Conservation (phyloP, 306 rosid species). For the Fagus crenata region DNA sequence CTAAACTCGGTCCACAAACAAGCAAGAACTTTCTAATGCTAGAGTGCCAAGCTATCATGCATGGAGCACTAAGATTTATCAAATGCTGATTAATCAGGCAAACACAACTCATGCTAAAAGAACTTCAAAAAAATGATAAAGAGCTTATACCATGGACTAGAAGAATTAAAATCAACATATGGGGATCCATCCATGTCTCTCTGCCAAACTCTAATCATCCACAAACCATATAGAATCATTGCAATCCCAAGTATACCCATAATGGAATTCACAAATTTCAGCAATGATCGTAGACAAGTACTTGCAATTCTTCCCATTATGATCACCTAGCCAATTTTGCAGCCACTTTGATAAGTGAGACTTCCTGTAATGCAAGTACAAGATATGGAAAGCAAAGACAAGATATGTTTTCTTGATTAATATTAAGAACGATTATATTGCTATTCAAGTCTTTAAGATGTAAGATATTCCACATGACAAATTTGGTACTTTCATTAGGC, state of each 20-base stretch:
- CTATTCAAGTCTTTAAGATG: background rate
- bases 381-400: background rate
- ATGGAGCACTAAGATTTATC: too few relatives aligned
- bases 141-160: slow-evolving; percentile 33
- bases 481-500: background rate
- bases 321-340: background rate
- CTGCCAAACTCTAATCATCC: slow-evolving; percentile 43
- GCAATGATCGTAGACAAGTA: slow-evolving; percentile 27
- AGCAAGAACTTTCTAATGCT: background rate
- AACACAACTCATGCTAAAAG: background rate
- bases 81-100: background rate
- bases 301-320: slow-evolving; percentile 27
- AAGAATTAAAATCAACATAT: background rate
- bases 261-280: slow-evolving; percentile 36
- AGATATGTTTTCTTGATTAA: background rate
- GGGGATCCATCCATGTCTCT: slow-evolving; percentile 24
- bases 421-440: background rate
- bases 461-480: background rate
- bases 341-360: background rate
- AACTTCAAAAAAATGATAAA: background rate
- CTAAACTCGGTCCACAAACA: too few relatives aligned
- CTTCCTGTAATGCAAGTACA: background rate
- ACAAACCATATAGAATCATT: slow-evolving; percentile 37
- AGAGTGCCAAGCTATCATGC: too few relatives aligned
- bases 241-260: slow-evolving; percentile 49